Conservation (phyloP, 2,329 filamentous ascomycete species). For the Tolypocladium tropicale region DNA sequence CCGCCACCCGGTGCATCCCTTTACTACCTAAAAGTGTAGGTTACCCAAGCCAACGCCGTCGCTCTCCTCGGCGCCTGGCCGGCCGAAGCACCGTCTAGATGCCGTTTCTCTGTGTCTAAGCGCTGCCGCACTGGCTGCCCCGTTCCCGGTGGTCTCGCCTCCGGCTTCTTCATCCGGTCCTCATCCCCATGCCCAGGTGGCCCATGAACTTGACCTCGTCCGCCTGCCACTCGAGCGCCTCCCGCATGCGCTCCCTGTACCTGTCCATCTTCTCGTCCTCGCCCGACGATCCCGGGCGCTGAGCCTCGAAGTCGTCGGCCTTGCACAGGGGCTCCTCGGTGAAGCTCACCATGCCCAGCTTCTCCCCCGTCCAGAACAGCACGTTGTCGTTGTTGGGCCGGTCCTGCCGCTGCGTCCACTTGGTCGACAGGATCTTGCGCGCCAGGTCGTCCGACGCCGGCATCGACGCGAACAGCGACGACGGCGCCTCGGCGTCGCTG, state of each 20-base stretch:
- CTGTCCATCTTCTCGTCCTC: constrained; percentile 44
- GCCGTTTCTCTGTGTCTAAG: neutral
- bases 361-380: constrained; percentile 81
- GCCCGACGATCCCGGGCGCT: constrained; percentile 31
- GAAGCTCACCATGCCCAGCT: constrained; percentile 62
- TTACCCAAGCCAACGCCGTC: neutral
- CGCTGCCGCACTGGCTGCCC: neutral
- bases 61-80: neutral
- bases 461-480: constrained; percentile 41
- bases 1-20: too few species aligned
- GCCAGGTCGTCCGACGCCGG: constrained; percentile 60
- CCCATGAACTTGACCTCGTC: constrained; percentile 69
- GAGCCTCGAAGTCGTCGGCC: constrained; percentile 39
- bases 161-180: neutral
- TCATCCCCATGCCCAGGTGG: constrained; percentile 36
- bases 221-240: constrained; percentile 65
- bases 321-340: constrained; percentile 39
- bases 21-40: neutral
- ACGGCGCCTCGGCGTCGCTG: constrained; percentile 34
- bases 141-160: neutral
- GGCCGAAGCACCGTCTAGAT: neutral
- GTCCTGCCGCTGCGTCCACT: constrained; percentile 21
- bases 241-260: constrained; percentile 64
- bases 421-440: constrained; percentile 64
- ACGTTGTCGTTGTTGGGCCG: constrained; percentile 53